Conservation (phyloP, 1,284 basidiomycete genomes). For the Boletellus deceptivus region DNA sequence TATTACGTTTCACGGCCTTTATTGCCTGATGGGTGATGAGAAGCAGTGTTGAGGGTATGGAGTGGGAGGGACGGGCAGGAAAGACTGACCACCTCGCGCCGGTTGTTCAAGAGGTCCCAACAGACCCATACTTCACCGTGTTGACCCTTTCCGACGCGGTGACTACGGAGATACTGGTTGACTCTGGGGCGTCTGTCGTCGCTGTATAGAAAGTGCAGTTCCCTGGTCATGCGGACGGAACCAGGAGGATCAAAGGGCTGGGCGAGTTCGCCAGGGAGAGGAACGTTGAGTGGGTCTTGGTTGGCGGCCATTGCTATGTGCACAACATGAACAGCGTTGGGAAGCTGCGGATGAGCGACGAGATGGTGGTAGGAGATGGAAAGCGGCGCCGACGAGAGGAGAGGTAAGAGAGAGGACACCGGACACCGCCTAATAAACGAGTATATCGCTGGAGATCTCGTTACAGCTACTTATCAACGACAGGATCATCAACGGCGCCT, state of each 20-base stretch:
- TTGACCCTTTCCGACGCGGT: constrained; percentile 74
- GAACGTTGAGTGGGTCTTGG: constrained; percentile 23
- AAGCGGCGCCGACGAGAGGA: constrained; percentile 16
- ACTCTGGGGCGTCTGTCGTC: constrained; percentile 51
- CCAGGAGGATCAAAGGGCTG: constrained; percentile 45
- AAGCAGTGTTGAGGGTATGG: constrained; percentile 9
- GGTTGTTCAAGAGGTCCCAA: constrained; percentile 49
- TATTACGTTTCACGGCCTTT: constrained; percentile 73
- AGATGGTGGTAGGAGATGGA: constrained; percentile 16
- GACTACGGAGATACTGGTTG: constrained; percentile 76
- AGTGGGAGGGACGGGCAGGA: constrained; percentile 3
- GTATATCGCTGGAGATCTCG: constrained; percentile 17
- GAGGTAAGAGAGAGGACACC: constrained; percentile 23
- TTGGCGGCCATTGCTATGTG: constrained; percentile 25
- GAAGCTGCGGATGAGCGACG: constrained; percentile 11
- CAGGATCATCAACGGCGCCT: constrained; percentile 11
- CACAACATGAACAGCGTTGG: constrained; percentile 26
- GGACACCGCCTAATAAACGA: constrained; percentile 28
- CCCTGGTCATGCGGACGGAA: constrained; percentile 61
- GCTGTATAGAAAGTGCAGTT: constrained; percentile 39
- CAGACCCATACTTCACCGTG: constrained; percentile 81
- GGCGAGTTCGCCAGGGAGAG: constrained; percentile 22
- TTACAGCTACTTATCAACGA: constrained; percentile 9
- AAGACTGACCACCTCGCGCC: constrained; percentile 41
- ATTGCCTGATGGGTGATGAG: constrained; percentile 58